These are phyloP conservation scores for Chlorella sp. DNA, from an alignment of 139 green algal genomes.

Conservation along the genomic window DNA sequence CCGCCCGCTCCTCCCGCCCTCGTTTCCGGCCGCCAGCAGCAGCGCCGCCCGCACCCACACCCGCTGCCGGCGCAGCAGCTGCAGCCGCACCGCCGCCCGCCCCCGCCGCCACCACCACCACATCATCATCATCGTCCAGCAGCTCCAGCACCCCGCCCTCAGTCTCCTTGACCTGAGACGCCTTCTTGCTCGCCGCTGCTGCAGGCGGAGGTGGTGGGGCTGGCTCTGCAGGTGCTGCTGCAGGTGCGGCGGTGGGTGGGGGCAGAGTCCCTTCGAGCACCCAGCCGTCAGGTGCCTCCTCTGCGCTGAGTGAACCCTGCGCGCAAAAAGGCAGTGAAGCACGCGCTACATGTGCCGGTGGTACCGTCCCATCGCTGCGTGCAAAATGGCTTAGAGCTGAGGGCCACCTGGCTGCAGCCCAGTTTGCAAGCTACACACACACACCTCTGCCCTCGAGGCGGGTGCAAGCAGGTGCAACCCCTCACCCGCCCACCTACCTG, in stretches of 20 bases:
- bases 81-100: too few relatives aligned
- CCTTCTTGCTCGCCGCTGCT: not conserved
- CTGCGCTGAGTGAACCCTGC: not conserved
- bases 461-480: not conserved
- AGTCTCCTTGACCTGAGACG: not conserved
- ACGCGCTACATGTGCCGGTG: not conserved
- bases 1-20: not conserved
- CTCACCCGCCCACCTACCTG: conserved; percentile 23
- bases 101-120: not conserved
- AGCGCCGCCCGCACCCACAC: too few relatives aligned
- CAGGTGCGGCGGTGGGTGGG: not conserved
- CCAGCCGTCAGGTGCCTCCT: not conserved
- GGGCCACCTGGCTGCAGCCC: too few relatives aligned
- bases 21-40: not conserved
- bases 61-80: too few relatives aligned
- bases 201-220: not conserved
- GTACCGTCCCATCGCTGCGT: too few relatives aligned
- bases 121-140: not conserved
- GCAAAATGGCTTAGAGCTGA: too few relatives aligned
- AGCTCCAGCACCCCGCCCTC: not conserved
- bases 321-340: not conserved
- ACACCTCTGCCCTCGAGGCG: not conserved
- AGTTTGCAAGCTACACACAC: not conserved
- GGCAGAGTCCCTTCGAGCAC: not conserved
- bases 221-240: not conserved